A percentile compares a stretch with the other conserved stretches of the same genome.
Evolutionary conservation across 441 rosid species (phyloP).

Genomic region (Jatropha multifida): DNA sequence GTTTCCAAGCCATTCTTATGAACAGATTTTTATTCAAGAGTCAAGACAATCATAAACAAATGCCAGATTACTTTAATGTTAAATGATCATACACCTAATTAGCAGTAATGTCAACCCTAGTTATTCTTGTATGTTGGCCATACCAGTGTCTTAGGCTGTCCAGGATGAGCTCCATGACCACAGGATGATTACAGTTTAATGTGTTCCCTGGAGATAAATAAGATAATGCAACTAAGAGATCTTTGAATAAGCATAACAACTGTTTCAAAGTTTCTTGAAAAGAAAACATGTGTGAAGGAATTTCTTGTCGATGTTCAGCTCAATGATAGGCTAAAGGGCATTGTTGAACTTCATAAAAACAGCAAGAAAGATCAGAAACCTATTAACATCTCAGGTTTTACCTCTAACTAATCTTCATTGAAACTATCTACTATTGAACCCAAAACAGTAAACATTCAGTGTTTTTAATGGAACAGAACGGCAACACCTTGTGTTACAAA

Average conservation of each 20-base stretch:
- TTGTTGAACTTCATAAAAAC: conserved; percentile 6
- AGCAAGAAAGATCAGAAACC: conserved; percentile 4
- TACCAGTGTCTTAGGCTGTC: conserved; percentile 97
- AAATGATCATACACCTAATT: background rate
- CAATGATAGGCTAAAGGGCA: conserved; percentile 9
- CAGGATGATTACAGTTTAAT: conserved; percentile 90
- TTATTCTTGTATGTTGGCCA: conserved; percentile 16
- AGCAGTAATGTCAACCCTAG: background rate
- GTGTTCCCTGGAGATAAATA: conserved; percentile 71
- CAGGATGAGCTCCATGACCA: conserved; percentile 87
- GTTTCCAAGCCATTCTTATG: background rate
- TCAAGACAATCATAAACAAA: background rate
- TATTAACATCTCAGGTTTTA: background rate
- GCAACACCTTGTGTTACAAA: background rate
- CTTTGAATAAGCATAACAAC: conserved; percentile 10
- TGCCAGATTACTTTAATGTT: background rate
- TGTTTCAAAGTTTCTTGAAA: background rate
- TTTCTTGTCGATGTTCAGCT: conserved; percentile 1
- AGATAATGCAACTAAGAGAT: conserved; percentile 24
- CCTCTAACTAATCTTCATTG: background rate
- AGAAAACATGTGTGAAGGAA: conserved; percentile 9
- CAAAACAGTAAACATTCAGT: background rate
- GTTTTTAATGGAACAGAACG: background rate
- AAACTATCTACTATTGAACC: background rate
- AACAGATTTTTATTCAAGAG: background rate